Evolutionary conservation across 2,329 filamentous ascomycete species (phyloP), one percentile per base, ranked within the genome.

Genomic region (Paecilomyces sp.): DNA sequence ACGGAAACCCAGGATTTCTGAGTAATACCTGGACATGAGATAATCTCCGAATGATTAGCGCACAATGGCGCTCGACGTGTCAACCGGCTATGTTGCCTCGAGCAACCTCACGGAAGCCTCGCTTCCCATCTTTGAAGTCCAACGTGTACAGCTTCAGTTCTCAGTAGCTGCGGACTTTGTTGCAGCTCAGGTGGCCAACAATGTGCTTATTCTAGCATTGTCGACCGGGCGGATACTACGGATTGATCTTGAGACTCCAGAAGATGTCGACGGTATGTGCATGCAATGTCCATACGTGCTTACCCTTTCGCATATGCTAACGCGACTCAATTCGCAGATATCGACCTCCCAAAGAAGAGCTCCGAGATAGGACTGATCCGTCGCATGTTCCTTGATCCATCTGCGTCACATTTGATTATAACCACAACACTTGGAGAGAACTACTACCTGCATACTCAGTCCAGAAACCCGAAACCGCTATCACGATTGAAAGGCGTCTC

Each of bases 401-500:
- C 93, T 11, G 94, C 94, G 30, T 97, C 92, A 5, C 94, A 99
- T 77, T 81, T 99, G 30, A 85, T 99, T 64, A 87, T 99, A 66
- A 92, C 89, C 72, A 99, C 94, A 2, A 89, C 91, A 4, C 85
- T 92, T 50, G 92, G 92, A 72, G 94, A 99, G 75, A 97, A 96
- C 77, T 99, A 92, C 80, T 99, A 99, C 75, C 88, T 99, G 9
- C 94, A 99, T 74, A 93, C 92, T 11, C 93, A 97, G 73, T 94
- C 92, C 34, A 89, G 91, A 66, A 89, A 92, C 65, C 92, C 93
- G 2, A 91, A 94, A 64, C 84, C 88, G 7, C 81, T 99, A 36
- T 87, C 89, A 13, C 85, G 91, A 59, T 77, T 99, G 57, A 93
- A 93, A 67, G 91, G 91, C 30, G 91, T 97, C 13, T 82, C 86